Base-by-base conservation (phyloP, 768 basidiomycete species). In the Suillus subalutaceus region DNA sequence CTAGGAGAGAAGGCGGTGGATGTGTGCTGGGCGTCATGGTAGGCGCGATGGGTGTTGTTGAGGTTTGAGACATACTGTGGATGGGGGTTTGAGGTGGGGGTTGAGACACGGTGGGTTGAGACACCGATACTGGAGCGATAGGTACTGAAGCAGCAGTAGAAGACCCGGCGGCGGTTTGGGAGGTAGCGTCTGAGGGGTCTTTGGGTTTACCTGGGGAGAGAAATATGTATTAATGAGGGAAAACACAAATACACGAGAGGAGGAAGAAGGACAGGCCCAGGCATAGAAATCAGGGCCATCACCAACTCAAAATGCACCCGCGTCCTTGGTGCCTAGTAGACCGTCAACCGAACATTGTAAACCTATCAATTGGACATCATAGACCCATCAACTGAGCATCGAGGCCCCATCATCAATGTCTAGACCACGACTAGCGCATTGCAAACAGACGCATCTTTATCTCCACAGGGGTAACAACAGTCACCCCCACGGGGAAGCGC, bases 11-110 rank as follows among this genome's bases (percentile, higher is more conserved):
- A 20, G 70, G 74, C 1, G 79, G 72, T 38, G 75, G 75, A 56
- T 76, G 75, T 0, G 76, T 76, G 23, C 69, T 77, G 20, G 75
- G 75, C 1, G 75, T 76, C 75, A 77, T 76, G 40, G 74, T 77
- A 44, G 75, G 70, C 3, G 38, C 3, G 2, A 75, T 64, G 12
- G 55, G 59, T 10, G 59, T 60, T 43, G 41, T 69, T 3, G 69
- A 64, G 20, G 61, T 23, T 23, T 63, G 62, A 4, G 62, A 38
- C 38, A 56, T 37, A 56, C 13, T 56, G 46, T 8, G 69, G 0
- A 66, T 62, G 6, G 74, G 75, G 6, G 73, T 77, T 59, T 68
- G 73, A 30, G 70, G 65, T 57, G 38, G 64, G 7, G 56, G 65
- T 26, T 65, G 65, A 46, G 38, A 41, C 50, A 18, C 46, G n/a